These are phyloP conservation scores for Fusarium sp. DNA, from an alignment of 2,329 filamentous ascomycete genomes.

Conservation along the genomic window DNA sequence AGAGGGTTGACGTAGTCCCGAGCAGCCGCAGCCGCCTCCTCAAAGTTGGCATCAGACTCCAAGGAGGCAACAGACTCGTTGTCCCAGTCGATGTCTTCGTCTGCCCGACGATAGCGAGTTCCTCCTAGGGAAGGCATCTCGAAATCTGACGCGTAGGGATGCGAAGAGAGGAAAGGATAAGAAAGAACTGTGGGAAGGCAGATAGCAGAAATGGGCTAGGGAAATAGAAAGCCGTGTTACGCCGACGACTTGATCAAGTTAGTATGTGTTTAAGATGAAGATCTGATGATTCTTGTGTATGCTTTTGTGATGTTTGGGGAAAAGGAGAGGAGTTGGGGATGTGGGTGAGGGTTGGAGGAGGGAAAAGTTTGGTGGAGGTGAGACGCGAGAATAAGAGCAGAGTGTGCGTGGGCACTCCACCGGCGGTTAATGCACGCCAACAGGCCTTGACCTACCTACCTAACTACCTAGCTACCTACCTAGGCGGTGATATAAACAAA, in stretches of 20 bases:
- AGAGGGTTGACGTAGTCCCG: not conserved
- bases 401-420: not conserved
- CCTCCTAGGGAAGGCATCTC: not conserved
- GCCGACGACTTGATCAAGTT: not conserved
- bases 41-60: too few species aligned
- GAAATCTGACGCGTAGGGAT: not conserved
- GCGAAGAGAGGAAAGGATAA: not conserved
- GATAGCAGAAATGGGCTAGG: not conserved
- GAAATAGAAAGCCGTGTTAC: not conserved
- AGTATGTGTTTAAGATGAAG: not conserved
- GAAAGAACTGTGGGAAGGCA: too few species aligned
- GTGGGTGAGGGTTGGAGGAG: not conserved
- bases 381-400: slow-evolving; percentile 1
- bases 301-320: not conserved
- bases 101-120: not conserved
- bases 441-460: not conserved
- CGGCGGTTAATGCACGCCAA: slow-evolving; percentile 3
- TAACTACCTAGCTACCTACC: too few species aligned
- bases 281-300: not conserved
- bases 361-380: not conserved
- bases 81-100: not conserved
- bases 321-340: not conserved
- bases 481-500: slow-evolving; percentile 1
- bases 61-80: not conserved
- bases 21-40: not conserved